phyloP scores from a whole-genome alignment of 169 alveolate genomes.

The Besnoitia besnoiti region DNA sequence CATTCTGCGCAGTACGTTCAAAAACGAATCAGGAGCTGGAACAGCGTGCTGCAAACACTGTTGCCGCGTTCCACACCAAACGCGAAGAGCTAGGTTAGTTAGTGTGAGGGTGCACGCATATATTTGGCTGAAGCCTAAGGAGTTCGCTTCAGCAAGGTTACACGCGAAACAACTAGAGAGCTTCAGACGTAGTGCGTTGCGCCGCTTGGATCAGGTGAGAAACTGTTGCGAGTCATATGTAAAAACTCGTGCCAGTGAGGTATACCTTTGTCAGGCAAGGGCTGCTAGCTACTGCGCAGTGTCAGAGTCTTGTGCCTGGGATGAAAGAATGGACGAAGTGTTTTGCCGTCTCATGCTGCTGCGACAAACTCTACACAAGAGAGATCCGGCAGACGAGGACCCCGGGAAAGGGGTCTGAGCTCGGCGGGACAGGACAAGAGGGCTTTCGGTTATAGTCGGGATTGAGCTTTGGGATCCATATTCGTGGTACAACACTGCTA shows the following conservation, averaged over 20 bases:
- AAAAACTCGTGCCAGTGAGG: not conserved
- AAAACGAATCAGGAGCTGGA: not conserved
- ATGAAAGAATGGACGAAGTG: constrained; percentile 20
- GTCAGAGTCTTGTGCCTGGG: not conserved
- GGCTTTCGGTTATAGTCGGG: too few relatives aligned
- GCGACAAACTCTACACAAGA: not conserved
- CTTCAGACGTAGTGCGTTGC: not conserved
- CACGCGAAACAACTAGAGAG: constrained; percentile 22
- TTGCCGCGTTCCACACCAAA: not conserved
- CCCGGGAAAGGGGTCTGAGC: too few relatives aligned
- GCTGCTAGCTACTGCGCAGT: not conserved
- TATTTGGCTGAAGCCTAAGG: not conserved
- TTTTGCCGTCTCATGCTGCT: constrained; percentile 11
- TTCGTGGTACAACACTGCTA: too few relatives aligned
- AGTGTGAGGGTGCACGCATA: not conserved
- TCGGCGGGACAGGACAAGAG: too few relatives aligned
- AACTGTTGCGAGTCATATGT: not conserved
- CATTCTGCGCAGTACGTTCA: too few relatives aligned
- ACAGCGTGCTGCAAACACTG: not conserved
- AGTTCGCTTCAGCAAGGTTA: not conserved
- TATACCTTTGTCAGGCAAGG: not conserved
- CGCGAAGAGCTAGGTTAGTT: constrained; percentile 21
- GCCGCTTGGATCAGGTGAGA: constrained; percentile 10
- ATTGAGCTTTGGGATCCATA: too few relatives aligned
- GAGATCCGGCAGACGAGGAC: not conserved